Base-by-base conservation (phyloP, 116 monocot species). In the Thalassia testudinum region DNA sequence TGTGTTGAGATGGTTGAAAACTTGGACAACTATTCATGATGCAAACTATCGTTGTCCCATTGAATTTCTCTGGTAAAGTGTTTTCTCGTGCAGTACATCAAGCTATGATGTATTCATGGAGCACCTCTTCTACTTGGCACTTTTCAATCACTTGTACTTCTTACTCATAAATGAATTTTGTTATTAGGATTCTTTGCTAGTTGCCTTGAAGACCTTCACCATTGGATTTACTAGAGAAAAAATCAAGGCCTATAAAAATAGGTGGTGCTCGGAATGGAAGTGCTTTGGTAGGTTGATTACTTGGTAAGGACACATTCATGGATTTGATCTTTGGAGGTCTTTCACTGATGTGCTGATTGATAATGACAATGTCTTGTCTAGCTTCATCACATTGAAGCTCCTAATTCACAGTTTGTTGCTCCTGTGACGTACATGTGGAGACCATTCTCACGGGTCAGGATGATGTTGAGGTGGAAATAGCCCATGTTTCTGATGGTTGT, bases 351-450 rank as follows among this genome's bases (percentile, higher is more conserved):
- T 10, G 11, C 43, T 43, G 57, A 7, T 57, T 15, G 23, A 19
- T 29, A 26, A n/a, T 16, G 6, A 17, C n/a, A 34, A 19, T 26
- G 25, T 47, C 20, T 26, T 57, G 37, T 80, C 58, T 66, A 95
- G 95, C 81, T 95, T 64, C 76, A 77, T 57, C 59, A 82, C 69
- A 52, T 63, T 62, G 77, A 73, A 48, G 43, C 58, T 21, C 68
- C 71, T 21, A 13, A 24, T 49, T 68, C 81, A 21, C 68, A 64
- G 54, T 69, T 78, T n/a, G 67, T 93, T 70, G 73, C 81, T 38
- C 95, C 95, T 26, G 81, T 95, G 17, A 50, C 37, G 12, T 88
- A 85, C 66, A 84, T 95, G 88, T 95, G 95, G 95, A 66, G 73
- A 7, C 81, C 91, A 58, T 68, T 57, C n/a, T 19, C 26, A 23